Percentiles rank a stretch among this genome's conserved stretches.
Evolutionary conservation across 1,284 basidiomycete species (phyloP).

Genomic region (Xerocomus minutiporus): DNA sequence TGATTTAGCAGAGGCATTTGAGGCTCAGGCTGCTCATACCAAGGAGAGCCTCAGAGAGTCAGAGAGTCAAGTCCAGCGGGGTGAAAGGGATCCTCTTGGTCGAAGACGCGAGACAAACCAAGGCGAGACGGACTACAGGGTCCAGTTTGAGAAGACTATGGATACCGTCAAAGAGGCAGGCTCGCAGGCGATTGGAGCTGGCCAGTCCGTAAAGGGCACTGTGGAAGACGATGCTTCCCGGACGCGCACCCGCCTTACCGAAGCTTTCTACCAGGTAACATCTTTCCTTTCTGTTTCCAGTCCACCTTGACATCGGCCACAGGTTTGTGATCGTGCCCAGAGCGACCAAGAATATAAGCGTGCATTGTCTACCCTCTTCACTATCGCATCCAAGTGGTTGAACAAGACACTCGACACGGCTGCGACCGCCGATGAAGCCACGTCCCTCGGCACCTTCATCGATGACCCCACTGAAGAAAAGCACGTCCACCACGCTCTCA

Average conservation of each 20-base stretch:
- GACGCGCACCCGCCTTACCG: constrained; percentile 40
- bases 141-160: constrained; percentile 60
- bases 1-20: constrained; percentile 55
- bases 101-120: constrained; percentile 46
- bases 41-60: constrained; percentile 50
- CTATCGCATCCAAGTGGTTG: constrained; percentile 52
- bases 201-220: constrained; percentile 40
- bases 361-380: constrained; percentile 53
- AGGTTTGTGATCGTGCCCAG: constrained; percentile 63
- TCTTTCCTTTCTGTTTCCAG: neutral
- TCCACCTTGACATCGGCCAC: neutral
- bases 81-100: constrained; percentile 53
- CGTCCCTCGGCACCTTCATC: constrained; percentile 50
- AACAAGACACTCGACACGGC: constrained; percentile 48
- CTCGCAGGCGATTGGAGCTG: constrained; percentile 49
- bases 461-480: constrained; percentile 54
- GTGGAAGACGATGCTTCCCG: constrained; percentile 43
- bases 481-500: constrained; percentile 49
- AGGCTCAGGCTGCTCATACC: constrained; percentile 44
- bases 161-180: constrained; percentile 57
- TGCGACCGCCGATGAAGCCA: constrained; percentile 34
- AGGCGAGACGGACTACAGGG: constrained; percentile 36
- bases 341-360: constrained; percentile 52
- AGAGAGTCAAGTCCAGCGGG: constrained; percentile 54
- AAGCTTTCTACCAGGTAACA: constrained; percentile 50